Base-by-base conservation (phyloP, 1,139 yeast genomes). In the Entelexis sorbosivorans region DNA sequence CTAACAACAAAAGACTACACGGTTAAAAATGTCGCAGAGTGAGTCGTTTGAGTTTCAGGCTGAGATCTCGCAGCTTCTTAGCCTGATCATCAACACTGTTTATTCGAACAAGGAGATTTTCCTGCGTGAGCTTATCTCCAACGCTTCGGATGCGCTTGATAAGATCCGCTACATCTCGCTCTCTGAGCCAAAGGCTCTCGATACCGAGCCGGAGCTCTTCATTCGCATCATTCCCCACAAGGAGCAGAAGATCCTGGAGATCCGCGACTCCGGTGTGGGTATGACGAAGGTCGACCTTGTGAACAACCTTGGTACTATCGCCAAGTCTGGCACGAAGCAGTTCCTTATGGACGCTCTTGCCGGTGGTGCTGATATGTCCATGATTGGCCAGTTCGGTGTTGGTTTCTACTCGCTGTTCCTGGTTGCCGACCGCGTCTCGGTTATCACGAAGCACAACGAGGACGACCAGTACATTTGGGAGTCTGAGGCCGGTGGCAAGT, bases 371-470 rank as follows among this genome's bases (percentile, higher is more conserved):
- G 99, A 93, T 73, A 96, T 93, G 61, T 88, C 97, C 61, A 93
- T 93, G 98, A 93, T 93, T 76, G 99, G 99, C 79, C 98, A 93
- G 76, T 93, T 93, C 77, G 99, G 99, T 87, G 98, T 93, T 65
- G 99, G 99, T 81, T 93, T 93, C 91, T 93, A 93, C 84, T 91
- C 99, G 54, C 79, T 91, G 64, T 93, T 93, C 86, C 82, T 93
- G 77, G 98, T 93, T 68, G 98, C 98, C 67, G 99, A 93, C 76
- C 88, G 82, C 66, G 98, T 93, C 60, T 96, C 91, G 76, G 98
- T 93, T 64, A 87, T 93, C 70, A 86, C 98, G 60, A 93, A 93
- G 79, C 84, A 89, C 79, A 93, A 93, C 69, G 98, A 93, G 67
- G 99, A 93, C 71, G 98, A 91, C 72, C 99, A 93, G 76, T 93